phyloP scores from a whole-genome alignment of 1,139 yeast species.

The Spathaspora jeffriesii region DNA sequence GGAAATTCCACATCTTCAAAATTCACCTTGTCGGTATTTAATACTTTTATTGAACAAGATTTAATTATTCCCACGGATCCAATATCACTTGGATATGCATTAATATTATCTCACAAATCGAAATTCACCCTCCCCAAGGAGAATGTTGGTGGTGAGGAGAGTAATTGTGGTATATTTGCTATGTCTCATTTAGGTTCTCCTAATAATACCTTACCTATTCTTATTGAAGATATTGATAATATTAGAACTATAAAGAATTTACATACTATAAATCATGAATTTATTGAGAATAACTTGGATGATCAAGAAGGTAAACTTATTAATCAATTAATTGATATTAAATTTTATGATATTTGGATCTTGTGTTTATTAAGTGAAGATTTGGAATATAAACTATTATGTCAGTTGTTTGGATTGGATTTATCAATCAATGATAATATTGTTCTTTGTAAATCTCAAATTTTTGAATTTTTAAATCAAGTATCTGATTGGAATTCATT shows the following conservation, averaged over 20 bases:
- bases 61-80: conserved; percentile 44
- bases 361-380: conserved; percentile 26
- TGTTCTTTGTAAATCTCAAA: conserved; percentile 4
- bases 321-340: conserved; percentile 33
- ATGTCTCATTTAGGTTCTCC: conserved; percentile 42
- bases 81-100: conserved; percentile 33
- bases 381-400: conserved; percentile 11
- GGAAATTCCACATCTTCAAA: conserved; percentile 10
- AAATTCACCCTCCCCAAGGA: conserved; percentile 28
- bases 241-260: conserved; percentile 24
- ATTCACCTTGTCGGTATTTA: conserved; percentile 45
- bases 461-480: conserved; percentile 14
- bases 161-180: conserved; percentile 24
- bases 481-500: conserved; percentile 29
- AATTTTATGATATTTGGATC: conserved; percentile 43
- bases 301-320: conserved; percentile 16
- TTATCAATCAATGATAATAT: conserved; percentile 10
- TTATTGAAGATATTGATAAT: conserved; percentile 38
- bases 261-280: conserved; percentile 11
- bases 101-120: conserved; percentile 36
- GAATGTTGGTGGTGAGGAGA: neutral
- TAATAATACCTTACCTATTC: conserved; percentile 42
- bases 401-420: conserved; percentile 20
- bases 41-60: conserved; percentile 22
- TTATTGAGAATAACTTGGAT: conserved; percentile 8